phyloP scores from a whole-genome alignment of 1,284 basidiomycete genomes.

The Hymenochaete sp. region DNA sequence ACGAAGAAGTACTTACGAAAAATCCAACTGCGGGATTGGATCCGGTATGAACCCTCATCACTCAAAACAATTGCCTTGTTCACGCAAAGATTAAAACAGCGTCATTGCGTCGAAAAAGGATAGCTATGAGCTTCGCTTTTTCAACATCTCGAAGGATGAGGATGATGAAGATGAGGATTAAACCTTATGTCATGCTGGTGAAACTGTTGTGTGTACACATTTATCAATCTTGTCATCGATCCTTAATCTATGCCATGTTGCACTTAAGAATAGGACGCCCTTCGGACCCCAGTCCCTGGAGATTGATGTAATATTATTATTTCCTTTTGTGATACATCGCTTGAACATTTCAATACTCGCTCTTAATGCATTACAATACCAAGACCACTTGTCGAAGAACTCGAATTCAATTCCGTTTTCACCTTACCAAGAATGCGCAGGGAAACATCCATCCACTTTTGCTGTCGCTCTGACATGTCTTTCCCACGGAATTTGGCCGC shows the following conservation, averaged over 20 bases:
- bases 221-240: background rate
- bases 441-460: conserved; percentile 65
- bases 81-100: conserved; percentile 27
- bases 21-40: conserved; percentile 79
- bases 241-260: background rate
- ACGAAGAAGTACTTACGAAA: conserved; percentile 97
- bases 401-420: conserved; percentile 21
- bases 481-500: conserved; percentile 59
- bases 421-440: conserved; percentile 49
- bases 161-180: conserved; percentile 42
- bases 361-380: conserved; percentile 16
- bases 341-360: background rate
- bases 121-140: conserved; percentile 85
- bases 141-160: conserved; percentile 74
- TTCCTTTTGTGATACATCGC: background rate
- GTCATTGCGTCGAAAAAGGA: conserved; percentile 88
- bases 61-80: conserved; percentile 16
- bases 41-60: conserved; percentile 39
- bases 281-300: background rate
- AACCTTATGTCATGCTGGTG: conserved; percentile 1
- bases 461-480: conserved; percentile 48
- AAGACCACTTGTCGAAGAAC: conserved; percentile 10
- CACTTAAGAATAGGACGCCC: conserved; percentile 1
- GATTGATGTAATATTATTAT: background rate
- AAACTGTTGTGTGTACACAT: background rate